Base-by-base conservation (phyloP, 805 yeast species). In the Grigorovia humatica region DNA sequence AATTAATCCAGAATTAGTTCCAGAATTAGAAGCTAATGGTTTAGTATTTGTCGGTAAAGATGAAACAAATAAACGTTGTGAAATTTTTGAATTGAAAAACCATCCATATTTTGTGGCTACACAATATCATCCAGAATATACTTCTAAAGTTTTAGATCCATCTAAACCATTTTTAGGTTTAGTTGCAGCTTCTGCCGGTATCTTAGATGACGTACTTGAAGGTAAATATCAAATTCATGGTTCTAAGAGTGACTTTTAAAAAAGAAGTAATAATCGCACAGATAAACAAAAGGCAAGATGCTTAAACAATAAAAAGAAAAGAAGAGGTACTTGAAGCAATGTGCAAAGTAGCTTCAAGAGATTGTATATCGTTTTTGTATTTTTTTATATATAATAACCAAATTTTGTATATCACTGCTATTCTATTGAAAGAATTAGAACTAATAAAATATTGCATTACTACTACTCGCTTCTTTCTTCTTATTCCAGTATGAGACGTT, bases 81-180 rank as follows among this genome's bases (percentile, higher is more conserved):
- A 93, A 73, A 83, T 88, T 50, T 75, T 88, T 50, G 99, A 93
- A 71, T 74, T 89, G 61, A 79, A 82, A 55, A 81, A 79, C 66
- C 97, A 90, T 70, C 93, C 93, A 63, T 93, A 83, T 74, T 90
- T 72, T 64, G 95, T 88, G 61, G 99, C 91, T 57, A 86, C 97
- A 38, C 99, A 93, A 76, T 93, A 90, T 74, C 99, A 93, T 69
- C 99, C 99, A 38, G 99, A 93, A 74, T 93, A 93, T 70, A 77
- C 90, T 59, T 89, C 98, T 48, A 89, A 95, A 72, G 99, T 95
- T 29, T 78, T 93, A 66, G 96, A 89, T 62, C 99, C 99, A 51
- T 90, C 97, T 29, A 80, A 86, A 69, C 99, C 99, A 51, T 88
- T 93, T 74, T 78, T 93, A 67, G 99, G 99, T 51, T 79, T 93